Base-by-base conservation (phyloP, 2,329 filamentous ascomycete genomes). In the Nemania bipapillata region DNA sequence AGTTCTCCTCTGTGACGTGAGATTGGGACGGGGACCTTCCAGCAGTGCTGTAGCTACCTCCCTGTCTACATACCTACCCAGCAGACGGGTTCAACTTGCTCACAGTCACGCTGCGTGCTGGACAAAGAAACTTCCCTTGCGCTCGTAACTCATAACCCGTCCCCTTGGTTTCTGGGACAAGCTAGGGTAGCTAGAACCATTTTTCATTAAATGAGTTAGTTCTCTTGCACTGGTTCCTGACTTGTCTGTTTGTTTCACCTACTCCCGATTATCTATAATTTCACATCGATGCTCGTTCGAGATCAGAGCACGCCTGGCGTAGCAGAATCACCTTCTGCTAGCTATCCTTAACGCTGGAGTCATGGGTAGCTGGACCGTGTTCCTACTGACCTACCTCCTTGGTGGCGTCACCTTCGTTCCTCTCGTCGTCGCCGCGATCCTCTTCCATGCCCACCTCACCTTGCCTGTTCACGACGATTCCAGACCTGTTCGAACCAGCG, bases 381-480 rank as follows among this genome's bases (percentile, higher is more conserved):
- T 95, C 77, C 83, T 96, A 72, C 80, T 91, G 77, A 86, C 91
- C 79, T 97, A 97, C 84, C 79, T 97, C 73, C 82, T 97, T 67
- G 94, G 94, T 80, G 95, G 94, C 76, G 79, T 97, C 77, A 97
- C 94, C 66, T 95, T 97, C 78, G 78, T 97, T 66, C 94, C 94
- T 32, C 83, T 97, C 3, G 75, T 94, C 68, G 70, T 94, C 60
- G 78, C 82, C 53, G 80, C 86, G 55, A 75, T 92, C 64, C 77
- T 94, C 61, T 78, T 89, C 37, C 88, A 94, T 79, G 88, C 88
- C 72, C 90, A 94, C 82, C 82, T 91, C 66, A 89, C 89, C 12
- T 86, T 93, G 61, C 91, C 92, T 53, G 75, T 82, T 73, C 83
- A 83, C 74, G 75, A 83, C 66, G 83, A 84, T 74, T 75, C 79